Percentiles rank a stretch among this genome's conserved stretches.
Evolutionary conservation across 1,284 basidiomycete genomes (phyloP).

Genomic region (Cutaneotrichosporon cyanovorans): DNA sequence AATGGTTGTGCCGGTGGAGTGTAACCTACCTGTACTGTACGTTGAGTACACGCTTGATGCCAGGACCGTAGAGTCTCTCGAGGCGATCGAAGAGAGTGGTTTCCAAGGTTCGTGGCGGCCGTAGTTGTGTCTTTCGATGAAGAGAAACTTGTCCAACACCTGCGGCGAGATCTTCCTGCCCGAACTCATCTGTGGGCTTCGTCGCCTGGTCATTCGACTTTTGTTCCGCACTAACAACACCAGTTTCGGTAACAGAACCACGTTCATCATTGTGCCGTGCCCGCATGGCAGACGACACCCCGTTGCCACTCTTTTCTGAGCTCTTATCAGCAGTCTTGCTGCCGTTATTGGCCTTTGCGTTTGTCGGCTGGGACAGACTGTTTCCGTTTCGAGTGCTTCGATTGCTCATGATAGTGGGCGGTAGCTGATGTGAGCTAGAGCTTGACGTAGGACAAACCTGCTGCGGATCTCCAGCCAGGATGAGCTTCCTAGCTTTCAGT

Average conservation of each 20-base stretch:
- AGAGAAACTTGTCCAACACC: not conserved
- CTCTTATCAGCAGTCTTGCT: conserved; percentile 10
- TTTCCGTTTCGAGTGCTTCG: conserved; percentile 10
- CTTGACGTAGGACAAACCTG: conserved; percentile 48
- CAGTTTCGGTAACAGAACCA: too few species aligned
- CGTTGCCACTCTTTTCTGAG: too few species aligned
- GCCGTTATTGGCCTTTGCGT: conserved; percentile 16
- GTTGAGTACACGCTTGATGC: conserved; percentile 77
- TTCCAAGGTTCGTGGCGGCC: conserved; percentile 68
- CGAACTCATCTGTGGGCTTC: not conserved
- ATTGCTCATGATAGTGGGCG: conserved; percentile 84
- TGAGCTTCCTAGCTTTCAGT: conserved; percentile 72
- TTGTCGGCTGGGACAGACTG: conserved; percentile 6
- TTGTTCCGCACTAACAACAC: too few species aligned
- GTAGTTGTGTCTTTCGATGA: conserved; percentile 37
- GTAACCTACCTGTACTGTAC: conserved; percentile 66
- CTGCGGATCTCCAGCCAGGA: conserved; percentile 82
- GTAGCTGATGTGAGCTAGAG: conserved; percentile 52
- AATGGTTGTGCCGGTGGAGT: not conserved
- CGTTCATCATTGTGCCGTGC: too few species aligned
- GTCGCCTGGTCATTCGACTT: conserved; percentile 9
- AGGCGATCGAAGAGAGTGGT: conserved; percentile 86
- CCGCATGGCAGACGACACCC: too few species aligned
- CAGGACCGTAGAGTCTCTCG: conserved; percentile 73
- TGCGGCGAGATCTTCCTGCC: not conserved